A percentile compares a stretch with the other conserved stretches of the same genome.
These are phyloP conservation scores for Fusarium fujikuroi DNA, from an alignment of 2,329 filamentous ascomycete species.

Conservation along the genomic window DNA sequence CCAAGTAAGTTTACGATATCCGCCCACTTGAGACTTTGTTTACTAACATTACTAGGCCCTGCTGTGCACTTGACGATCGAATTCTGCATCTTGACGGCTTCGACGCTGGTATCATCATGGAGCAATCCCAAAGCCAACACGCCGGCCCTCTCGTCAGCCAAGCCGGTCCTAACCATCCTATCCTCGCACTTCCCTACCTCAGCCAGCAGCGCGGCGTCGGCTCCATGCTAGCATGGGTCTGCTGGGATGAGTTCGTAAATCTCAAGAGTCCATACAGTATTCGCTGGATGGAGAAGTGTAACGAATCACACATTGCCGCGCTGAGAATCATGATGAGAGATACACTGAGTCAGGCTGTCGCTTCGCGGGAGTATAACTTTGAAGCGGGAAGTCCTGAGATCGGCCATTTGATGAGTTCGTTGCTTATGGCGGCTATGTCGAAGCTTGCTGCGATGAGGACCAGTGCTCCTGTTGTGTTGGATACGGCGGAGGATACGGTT, in stretches of 20 bases:
- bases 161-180: background rate
- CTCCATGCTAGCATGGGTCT: constrained; percentile 21
- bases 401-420: constrained; percentile 10
- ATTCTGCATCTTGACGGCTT: constrained; percentile 15
- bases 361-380: background rate
- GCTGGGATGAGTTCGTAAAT: constrained; percentile 24
- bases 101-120: constrained; percentile 17
- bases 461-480: background rate
- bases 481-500: constrained; percentile 7
- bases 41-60: background rate
- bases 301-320: constrained; percentile 6
- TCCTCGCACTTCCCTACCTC: constrained; percentile 10
- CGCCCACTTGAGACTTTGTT: rapidly evolving
- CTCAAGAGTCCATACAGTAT: constrained; percentile 10
- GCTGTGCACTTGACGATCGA: constrained; percentile 3
- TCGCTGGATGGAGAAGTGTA: constrained; percentile 28
- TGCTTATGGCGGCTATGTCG: constrained; percentile 20
- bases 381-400: background rate
- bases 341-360: background rate
- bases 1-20: background rate
- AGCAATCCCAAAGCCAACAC: constrained; percentile 17
- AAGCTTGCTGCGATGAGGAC: constrained; percentile 14
- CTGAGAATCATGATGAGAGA: constrained; percentile 19
- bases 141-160: constrained; percentile 1
- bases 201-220: constrained; percentile 1